A percentile compares a stretch with the other conserved stretches of the same genome.
Evolutionary conservation across 352 stramenopile genomes (phyloP).

Genomic region (Halophytophthora polymorphica): DNA sequence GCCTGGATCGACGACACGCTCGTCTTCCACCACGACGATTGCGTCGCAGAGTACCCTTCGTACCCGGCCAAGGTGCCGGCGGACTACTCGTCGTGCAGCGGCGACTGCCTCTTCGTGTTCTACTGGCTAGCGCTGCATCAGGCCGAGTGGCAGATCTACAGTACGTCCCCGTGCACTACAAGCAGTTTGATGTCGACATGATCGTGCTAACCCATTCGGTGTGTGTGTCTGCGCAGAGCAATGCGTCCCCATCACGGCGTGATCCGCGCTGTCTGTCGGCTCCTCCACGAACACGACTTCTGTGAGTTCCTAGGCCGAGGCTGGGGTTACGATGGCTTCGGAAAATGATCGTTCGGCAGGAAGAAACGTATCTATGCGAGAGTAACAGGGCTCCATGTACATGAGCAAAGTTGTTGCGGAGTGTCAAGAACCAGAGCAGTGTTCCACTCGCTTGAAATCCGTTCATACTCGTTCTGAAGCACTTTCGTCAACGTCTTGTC

Average conservation of each 20-base stretch:
- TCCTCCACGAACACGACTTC: no score
- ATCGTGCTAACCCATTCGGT: background rate
- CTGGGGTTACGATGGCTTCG: no score
- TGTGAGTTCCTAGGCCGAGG: no score
- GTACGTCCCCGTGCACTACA: slow-evolving; percentile 3
- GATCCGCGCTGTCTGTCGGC: no score
- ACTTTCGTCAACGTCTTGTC: no score
- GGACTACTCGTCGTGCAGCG: slow-evolving; percentile 30
- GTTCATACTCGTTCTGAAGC: no score
- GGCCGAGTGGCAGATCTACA: slow-evolving; percentile 26
- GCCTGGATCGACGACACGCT: slow-evolving; percentile 31
- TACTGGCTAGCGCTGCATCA: slow-evolving; percentile 35
- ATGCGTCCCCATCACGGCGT: slow-evolving; percentile 18
- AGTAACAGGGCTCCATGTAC: no score
- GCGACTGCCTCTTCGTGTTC: slow-evolving; percentile 32
- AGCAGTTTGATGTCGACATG: background rate
- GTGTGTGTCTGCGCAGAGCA: slow-evolving; percentile 8
- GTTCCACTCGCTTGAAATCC: no score
- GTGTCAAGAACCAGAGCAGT: no score
- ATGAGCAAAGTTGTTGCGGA: no score
- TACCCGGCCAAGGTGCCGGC: slow-evolving; percentile 31
- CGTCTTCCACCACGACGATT: slow-evolving; percentile 32
- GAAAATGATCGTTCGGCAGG: no score
- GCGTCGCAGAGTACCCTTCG: slow-evolving; percentile 16
- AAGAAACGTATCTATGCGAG: no score